phyloP scores from a whole-genome alignment of 2,329 filamentous ascomycete genomes.

The Pochonia chlamydosporia region DNA sequence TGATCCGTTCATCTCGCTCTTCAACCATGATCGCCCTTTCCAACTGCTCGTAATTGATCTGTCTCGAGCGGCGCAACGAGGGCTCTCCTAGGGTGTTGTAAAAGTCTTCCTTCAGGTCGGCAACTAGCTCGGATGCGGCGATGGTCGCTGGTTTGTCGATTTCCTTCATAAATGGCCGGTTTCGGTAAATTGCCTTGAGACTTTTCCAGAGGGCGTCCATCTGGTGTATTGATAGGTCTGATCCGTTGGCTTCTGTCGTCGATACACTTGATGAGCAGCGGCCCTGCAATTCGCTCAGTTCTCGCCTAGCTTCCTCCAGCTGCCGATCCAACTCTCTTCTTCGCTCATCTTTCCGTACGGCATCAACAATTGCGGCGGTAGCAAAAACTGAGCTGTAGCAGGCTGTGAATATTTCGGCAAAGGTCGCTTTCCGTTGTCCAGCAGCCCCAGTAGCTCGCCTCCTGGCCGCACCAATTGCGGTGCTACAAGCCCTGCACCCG shows the following conservation, averaged over 20 bases:
- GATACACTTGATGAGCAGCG: conserved; percentile 18
- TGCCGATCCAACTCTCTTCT: conserved; percentile 55
- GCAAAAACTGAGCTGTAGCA: conserved; percentile 64
- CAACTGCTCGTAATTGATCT: conserved; percentile 23
- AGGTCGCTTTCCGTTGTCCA: conserved; percentile 41
- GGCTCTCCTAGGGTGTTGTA: conserved; percentile 20
- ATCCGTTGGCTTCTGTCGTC: conserved; percentile 7
- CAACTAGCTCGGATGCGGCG: conserved; percentile 20
- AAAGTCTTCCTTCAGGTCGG: conserved; percentile 19
- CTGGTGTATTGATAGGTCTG: conserved; percentile 18
- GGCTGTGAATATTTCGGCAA: conserved; percentile 55
- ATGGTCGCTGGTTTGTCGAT: conserved; percentile 23
- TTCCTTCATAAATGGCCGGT: conserved; percentile 31
- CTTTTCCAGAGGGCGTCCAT: conserved; percentile 25
- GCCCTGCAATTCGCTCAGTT: conserved; percentile 34
- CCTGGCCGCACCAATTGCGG: conserved; percentile 40
- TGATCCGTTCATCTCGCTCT: conserved; percentile 16
- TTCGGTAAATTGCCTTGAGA: conserved; percentile 23
- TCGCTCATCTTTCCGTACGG: conserved; percentile 50
- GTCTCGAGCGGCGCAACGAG: conserved; percentile 14
- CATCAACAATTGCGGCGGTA: conserved; percentile 58
- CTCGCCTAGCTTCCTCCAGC: conserved; percentile 48
- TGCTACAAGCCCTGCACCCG: conserved; percentile 56
- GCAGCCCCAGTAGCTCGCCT: conserved; percentile 45
- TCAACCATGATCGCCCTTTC: conserved; percentile 23